Conservation (phyloP, 2,329 filamentous ascomycete genomes). For the Diaporthe citriasiana region DNA sequence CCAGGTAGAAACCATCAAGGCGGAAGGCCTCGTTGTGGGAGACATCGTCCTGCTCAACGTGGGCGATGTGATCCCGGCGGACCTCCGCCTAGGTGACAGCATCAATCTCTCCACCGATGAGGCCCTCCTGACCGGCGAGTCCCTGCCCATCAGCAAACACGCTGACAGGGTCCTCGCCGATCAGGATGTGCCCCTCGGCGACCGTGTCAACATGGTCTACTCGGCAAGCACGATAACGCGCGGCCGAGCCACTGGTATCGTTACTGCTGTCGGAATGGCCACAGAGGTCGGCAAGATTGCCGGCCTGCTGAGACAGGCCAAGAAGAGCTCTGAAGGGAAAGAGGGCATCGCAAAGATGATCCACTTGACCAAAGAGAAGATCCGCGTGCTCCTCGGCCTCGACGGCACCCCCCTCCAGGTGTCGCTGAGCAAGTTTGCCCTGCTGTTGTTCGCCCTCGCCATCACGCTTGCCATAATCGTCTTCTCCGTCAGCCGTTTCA, state of each 20-base stretch:
- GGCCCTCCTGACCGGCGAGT: conserved; percentile 81
- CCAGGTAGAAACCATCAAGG: conserved; percentile 65
- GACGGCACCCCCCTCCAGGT: conserved; percentile 77
- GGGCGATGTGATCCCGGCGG: conserved; percentile 79
- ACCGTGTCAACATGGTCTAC: conserved; percentile 79
- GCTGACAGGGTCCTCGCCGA: conserved; percentile 68
- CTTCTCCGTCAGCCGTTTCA: conserved; percentile 56
- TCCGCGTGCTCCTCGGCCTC: conserved; percentile 60
- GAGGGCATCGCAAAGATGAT: conserved; percentile 43
- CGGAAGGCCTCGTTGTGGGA: conserved; percentile 73
- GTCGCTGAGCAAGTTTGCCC: conserved; percentile 76
- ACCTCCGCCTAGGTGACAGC: conserved; percentile 74
- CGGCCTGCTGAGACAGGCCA: conserved; percentile 65
- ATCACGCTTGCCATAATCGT: conserved; percentile 58
- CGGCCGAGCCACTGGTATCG: conserved; percentile 77
- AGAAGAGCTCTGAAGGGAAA: conserved; percentile 55
- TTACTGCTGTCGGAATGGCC: conserved; percentile 76
- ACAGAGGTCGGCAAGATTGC: conserved; percentile 72
- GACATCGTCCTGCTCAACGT: conserved; percentile 74
- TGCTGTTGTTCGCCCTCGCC: conserved; percentile 73
- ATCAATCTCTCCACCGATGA: conserved; percentile 85
- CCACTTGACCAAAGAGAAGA: conserved; percentile 47
- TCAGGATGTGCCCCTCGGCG: conserved; percentile 72
- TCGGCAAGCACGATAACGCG: conserved; percentile 80
- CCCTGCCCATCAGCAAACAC: conserved; percentile 76